A percentile compares a stretch with the other conserved stretches of the same genome.
Evolutionary conservation across 768 basidiomycete genomes (phyloP).

Genomic region (Leccinum broughii): DNA sequence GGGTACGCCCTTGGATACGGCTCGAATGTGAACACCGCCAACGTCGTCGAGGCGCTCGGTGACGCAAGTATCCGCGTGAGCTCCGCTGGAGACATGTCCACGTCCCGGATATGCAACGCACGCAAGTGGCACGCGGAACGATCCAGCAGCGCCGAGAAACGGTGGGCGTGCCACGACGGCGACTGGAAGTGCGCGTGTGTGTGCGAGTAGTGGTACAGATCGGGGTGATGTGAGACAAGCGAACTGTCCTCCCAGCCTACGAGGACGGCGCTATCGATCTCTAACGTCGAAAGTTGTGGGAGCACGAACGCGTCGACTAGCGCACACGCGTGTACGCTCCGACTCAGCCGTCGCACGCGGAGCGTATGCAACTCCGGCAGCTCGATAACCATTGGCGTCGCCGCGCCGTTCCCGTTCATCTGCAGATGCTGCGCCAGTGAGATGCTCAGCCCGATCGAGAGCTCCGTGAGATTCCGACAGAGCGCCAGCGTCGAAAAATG

Average conservation of each 20-base stretch:
- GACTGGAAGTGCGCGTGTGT: neutral
- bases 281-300: constrained; percentile 22
- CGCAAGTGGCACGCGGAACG: constrained; percentile 23
- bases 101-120: constrained; percentile 20
- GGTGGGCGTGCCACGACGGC: constrained; percentile 24
- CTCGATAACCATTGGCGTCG: constrained; percentile 10
- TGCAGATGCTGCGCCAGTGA: constrained; percentile 15
- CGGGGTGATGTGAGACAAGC: constrained; percentile 6
- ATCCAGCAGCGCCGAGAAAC: constrained; percentile 25
- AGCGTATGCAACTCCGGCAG: constrained; percentile 24
- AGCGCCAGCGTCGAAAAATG: constrained; percentile 17
- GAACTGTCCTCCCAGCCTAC: constrained; percentile 13
- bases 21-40: constrained; percentile 26
- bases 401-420: constrained; percentile 4
- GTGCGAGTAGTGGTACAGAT: constrained; percentile 4
- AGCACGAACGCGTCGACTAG: constrained; percentile 24
- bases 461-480: constrained; percentile 23
- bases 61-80: constrained; percentile 21
- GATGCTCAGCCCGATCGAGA: constrained; percentile 25
- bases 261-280: constrained; percentile 25
- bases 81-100: constrained; percentile 26
- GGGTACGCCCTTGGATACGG: constrained; percentile 22
- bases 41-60: constrained; percentile 15
- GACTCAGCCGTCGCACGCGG: constrained; percentile 24
- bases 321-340: constrained; percentile 15